Base-by-base conservation (phyloP, 2,329 filamentous ascomycete species). In the Zasmidium citrigriseum region DNA sequence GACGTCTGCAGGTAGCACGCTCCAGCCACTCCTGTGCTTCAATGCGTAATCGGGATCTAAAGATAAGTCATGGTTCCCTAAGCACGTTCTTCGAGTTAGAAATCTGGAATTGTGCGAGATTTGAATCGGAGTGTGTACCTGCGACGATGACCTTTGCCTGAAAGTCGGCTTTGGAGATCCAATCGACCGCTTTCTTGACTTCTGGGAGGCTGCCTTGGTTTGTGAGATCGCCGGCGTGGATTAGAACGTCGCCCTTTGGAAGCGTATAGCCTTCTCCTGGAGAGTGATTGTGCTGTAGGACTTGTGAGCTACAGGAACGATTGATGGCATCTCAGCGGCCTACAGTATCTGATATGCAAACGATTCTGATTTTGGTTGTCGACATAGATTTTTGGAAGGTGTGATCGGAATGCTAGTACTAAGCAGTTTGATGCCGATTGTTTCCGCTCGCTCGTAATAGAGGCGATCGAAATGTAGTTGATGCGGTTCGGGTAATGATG, bases 201-300 rank as follows among this genome's bases (percentile, higher is more conserved):
- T 85, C 83, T 14, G 70, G 58, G 50, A 75, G 73, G 52, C 76
- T 87, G 16, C 89, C 89, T 69, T 89, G 85, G 70, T 91, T 91
- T 2, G 89, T 90, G 64, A 93, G 73, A 70, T 93, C 89, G 5
- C 89, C 89, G 1, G 89, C 89, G 69, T 91, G 89, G 51, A 92
- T 86, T 29, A 93, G 78, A 9, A 93, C 83, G 70, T 93, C 88
- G 44, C 89, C 89, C 21, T 80, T 81, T 0, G 89, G 89, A 1
- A 91, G 80, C 66, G 84, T 87, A 65, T 41, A 41, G 5, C 34
- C 34, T n/a, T 41, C 34, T 4, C 34, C 70, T 14, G 82, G 82
- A 3, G 77, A 76, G 55, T 80, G 81, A 70, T 90, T 90, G 73
- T 92, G 89, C 1, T 52, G 38, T 9, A 27, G 24, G 9, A 41